Evolutionary conservation across 179 eudicot genomes (phyloP), one percentile per base, ranked within the genome.

Genomic region (Patellifolia procumbens): DNA sequence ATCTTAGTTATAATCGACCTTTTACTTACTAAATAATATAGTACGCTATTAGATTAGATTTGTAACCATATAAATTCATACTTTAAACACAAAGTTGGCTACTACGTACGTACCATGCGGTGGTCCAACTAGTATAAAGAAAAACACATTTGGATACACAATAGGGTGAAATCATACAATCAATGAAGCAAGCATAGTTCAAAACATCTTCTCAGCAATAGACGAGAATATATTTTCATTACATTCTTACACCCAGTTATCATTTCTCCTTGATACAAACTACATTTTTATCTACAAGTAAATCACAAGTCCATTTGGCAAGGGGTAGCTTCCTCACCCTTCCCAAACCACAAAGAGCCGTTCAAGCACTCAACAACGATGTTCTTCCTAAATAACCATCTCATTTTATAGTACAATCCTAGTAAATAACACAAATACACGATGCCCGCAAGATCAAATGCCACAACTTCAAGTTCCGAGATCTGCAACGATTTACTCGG

Each of bases 261-360:
- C 45, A 60, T 43, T 39, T 26, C 52, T 45, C 58, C 53, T 28
- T 51, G 39, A 68, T 68, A 28, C 74, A 66, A 81, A 65, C 35
- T 73, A 68, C 75, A 73, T 48, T 73, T 70, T 63, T 78, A 81
- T 81, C 84, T 78, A 81, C 84, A 78, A 5, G 78, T 68, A 69
- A 69, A 68, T 63, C 61, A 63, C 78, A 60, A 66, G 53, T 43
- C 29, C 11, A 69, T 71, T 46, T 20, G 75, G 58, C 48, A 56
- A 68, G 74, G 68, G 56, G 56, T 34, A 48, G 35, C 34, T 46
- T 58, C 74, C 63, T 15, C 20, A 37, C 46, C 73, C 71, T 78
- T 51, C 72, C 45, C 48, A 63, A 55, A 31, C 29, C 49, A 48
- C 35, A 43, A 52, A 17, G 35, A 61, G 70, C 68, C 24, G 51